phyloP scores from a whole-genome alignment of 164 flowering plant species.

The Annona cherimola region DNA sequence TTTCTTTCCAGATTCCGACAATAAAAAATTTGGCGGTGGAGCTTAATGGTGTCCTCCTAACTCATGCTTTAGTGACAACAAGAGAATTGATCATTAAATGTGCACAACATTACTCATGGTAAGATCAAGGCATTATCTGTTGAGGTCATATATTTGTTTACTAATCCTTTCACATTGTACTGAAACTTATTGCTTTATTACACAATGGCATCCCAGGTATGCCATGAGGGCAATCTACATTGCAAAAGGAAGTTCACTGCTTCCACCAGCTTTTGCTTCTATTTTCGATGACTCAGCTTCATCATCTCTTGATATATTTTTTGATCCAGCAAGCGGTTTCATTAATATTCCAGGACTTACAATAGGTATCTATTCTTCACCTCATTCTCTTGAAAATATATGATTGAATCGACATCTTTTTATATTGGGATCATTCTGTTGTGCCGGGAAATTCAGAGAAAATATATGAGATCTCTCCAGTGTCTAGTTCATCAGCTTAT shows the following conservation, averaged over 20 bases:
- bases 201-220: constrained; percentile 51
- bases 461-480: background rate
- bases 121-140: constrained; percentile 10
- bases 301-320: constrained; percentile 93
- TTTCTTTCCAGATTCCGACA: constrained; percentile 52
- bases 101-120: constrained; percentile 95
- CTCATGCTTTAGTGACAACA: constrained; percentile 82
- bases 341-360: constrained; percentile 80
- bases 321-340: constrained; percentile 80
- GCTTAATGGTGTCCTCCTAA: constrained; percentile 85
- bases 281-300: constrained; percentile 93
- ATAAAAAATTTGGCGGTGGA: constrained; percentile 72
- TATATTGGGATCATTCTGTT: background rate
- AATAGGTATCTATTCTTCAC: constrained; percentile 45
- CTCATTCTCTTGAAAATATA: background rate
- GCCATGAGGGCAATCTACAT: constrained; percentile 90
- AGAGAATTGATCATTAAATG: constrained; percentile 74
- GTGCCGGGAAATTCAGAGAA: background rate
- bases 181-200: constrained; percentile 5
- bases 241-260: constrained; percentile 89
- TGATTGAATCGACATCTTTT: background rate
- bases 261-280: constrained; percentile 93
- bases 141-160: background rate
- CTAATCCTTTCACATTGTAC: background rate
- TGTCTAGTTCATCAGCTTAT: background rate